Conservation (phyloP, 108 stramenopile genomes). For the Nitzschia putrida region DNA sequence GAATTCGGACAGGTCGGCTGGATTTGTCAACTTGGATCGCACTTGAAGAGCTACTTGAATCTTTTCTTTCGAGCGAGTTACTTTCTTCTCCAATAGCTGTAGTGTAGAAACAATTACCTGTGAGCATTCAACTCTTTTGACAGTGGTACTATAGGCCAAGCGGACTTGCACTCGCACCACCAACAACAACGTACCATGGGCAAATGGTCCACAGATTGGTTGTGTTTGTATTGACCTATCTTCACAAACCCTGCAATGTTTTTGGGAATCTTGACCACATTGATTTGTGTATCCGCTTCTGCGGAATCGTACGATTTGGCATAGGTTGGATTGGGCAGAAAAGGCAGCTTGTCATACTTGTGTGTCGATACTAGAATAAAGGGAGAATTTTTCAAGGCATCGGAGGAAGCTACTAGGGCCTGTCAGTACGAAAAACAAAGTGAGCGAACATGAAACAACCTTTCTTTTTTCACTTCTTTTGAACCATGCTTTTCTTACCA, state of each 20-base stretch:
- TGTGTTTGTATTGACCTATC: conserved; percentile 43
- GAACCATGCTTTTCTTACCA: conserved; percentile 31
- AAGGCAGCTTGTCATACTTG: neutral
- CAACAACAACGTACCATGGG: conserved; percentile 48
- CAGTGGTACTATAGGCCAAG: too few relatives aligned
- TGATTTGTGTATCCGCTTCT: conserved; percentile 4
- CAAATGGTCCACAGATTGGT: conserved; percentile 57
- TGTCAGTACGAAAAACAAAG: neutral
- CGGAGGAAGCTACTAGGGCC: conserved; percentile 62
- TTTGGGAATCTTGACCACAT: conserved; percentile 62
- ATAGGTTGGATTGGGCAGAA: conserved; percentile 28
- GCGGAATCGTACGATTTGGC: conserved; percentile 37
- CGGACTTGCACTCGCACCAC: too few relatives aligned
- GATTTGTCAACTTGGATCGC: conserved; percentile 69
- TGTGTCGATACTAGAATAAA: conserved; percentile 27
- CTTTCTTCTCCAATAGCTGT: conserved; percentile 67
- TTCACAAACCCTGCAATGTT: conserved; percentile 41
- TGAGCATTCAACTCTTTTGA: conserved; percentile 44
- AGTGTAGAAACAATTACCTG: conserved; percentile 8
- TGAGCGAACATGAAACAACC: neutral
- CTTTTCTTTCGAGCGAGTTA: conserved; percentile 44
- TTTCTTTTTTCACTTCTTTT: neutral
- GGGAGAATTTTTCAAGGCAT: conserved; percentile 61
- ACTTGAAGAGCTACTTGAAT: conserved; percentile 73
- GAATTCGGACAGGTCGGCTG: conserved; percentile 61